Evolutionary conservation across 2,329 filamentous ascomycete species (phyloP), one percentile per base, ranked within the genome.

Genomic region (Onygena corvina): DNA sequence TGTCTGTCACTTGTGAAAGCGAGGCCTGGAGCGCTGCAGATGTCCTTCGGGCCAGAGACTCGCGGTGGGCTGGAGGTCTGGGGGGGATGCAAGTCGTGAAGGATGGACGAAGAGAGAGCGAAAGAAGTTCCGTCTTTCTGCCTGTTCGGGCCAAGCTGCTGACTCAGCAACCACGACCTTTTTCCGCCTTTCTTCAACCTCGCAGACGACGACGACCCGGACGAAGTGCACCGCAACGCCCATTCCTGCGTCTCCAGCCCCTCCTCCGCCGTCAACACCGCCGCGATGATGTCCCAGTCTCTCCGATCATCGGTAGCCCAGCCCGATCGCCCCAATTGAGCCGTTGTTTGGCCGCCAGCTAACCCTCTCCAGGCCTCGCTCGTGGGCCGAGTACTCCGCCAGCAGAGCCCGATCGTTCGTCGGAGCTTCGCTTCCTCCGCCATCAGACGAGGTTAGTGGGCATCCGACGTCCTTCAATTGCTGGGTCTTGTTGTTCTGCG

Each of bases 401-500:
- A 75, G 64, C 75, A 76, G 64, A 69, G 69, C 66, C 66, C 68
- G 65, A 64, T 74, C 59, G 68, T 74, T 63, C 76, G 76, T 67
- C 77, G 80, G 64, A 78, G 76, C 64, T 80, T 82, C 70, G 72
- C 81, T 69, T 75, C 75, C 57, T 76, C 79, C 57, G 72, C 75
- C 59, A 69, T 76, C 63, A 75, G 77, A 65, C 74, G 76, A 74
- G 78, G 79, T 81, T 74, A 47, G 20, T 29, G 11, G 1, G n/a
- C 18, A 12, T 29, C 52, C 47, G 47, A 51, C 51, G 35, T 20
- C 27, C 25, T 23, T 46, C 42, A 46, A 46, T 46, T 46, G 27
- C 18, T 18, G 30, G 50, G 20, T 51, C 46, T 42, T 12, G 20
- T 23, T 46, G 40, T 34, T 38, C 46, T 29, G 31, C 20, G 46